A percentile compares a stretch with the other conserved stretches of the same genome.
Conservation (phyloP, 2,329 filamentous ascomycete genomes). For the Trichoderma sp. region DNA sequence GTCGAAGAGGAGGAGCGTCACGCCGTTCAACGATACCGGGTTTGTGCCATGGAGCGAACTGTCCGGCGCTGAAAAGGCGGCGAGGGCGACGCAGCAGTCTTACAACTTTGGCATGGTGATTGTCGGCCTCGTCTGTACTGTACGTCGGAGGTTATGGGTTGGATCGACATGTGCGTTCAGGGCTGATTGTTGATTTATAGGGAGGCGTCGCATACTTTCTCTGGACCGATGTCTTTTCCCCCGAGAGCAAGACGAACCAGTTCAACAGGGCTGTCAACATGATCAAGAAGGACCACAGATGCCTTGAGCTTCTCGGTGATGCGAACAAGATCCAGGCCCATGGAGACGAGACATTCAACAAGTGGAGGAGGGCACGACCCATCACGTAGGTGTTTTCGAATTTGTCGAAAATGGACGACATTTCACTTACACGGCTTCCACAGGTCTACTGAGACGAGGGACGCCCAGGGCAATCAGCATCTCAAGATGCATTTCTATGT, state of each 20-base stretch:
- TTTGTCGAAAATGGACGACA: not conserved
- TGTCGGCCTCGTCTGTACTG: constrained; percentile 74
- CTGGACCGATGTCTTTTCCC: constrained; percentile 80
- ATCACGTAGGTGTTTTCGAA: constrained; percentile 52
- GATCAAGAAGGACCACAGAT: constrained; percentile 72
- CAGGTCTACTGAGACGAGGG: constrained; percentile 68
- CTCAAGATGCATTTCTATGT: constrained; percentile 84
- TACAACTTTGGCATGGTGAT: constrained; percentile 83
- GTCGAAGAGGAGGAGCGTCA: constrained; percentile 69
- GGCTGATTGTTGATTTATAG: constrained; percentile 45
- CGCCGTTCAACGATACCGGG: constrained; percentile 84
- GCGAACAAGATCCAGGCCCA: constrained; percentile 74
- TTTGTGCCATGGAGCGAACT: constrained; percentile 79
- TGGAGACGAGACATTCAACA: constrained; percentile 78
- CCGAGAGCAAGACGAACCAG: constrained; percentile 81
- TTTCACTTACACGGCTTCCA: constrained; percentile 35
- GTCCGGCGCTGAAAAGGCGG: constrained; percentile 74
- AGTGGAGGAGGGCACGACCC: constrained; percentile 72
- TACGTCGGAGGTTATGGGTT: constrained; percentile 41
- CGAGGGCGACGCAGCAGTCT: constrained; percentile 83
- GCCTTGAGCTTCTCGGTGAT: constrained; percentile 73
- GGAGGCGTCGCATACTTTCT: constrained; percentile 77
- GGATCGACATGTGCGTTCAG: not conserved
- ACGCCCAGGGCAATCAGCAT: constrained; percentile 76
- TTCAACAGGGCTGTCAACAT: constrained; percentile 86